Conservation (phyloP, 2,329 filamentous ascomycete genomes). For the Raffaelea albimanens region DNA sequence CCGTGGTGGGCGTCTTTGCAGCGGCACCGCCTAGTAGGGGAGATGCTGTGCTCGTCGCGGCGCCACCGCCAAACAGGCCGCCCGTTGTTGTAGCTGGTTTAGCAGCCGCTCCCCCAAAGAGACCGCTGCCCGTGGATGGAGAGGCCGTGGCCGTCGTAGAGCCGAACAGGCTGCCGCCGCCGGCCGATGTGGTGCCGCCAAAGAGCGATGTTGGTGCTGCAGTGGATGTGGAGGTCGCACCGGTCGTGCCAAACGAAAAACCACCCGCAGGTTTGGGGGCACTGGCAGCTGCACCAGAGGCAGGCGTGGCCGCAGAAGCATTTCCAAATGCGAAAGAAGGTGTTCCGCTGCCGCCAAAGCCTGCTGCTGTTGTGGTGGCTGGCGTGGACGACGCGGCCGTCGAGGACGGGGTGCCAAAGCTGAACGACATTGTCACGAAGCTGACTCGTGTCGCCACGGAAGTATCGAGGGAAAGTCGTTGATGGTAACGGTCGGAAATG, state of each 20-base stretch:
- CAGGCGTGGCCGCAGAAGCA: slow-evolving; percentile 19
- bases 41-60: not conserved
- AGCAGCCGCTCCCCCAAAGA: slow-evolving; percentile 5
- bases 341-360: slow-evolving; percentile 25
- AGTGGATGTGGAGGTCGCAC: not conserved
- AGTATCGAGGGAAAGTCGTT: no score
- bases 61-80: slow-evolving; percentile 5
- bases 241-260: not conserved
- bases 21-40: slow-evolving; percentile 12
- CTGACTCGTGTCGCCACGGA: no score
- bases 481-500: no score
- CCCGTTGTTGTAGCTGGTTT: not conserved
- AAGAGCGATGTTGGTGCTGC: slow-evolving; percentile 3
- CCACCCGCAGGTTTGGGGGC: slow-evolving; percentile 3
- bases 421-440: slow-evolving; percentile 14
- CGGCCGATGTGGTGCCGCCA: slow-evolving; percentile 3
- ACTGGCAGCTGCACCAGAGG: slow-evolving; percentile 15
- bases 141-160: not conserved
- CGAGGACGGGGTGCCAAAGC: slow-evolving; percentile 22
- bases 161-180: slow-evolving; percentile 7
- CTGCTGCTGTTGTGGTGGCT: slow-evolving; percentile 28
- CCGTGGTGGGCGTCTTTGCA: slow-evolving; percentile 12
- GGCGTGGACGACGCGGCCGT: slow-evolving; percentile 26
- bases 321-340: slow-evolving; percentile 32
- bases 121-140: not conserved